Evolutionary conservation across 208 protist genomes (phyloP), one percentile per base, ranked within the genome.

Genomic region (Leishmania arabica): DNA sequence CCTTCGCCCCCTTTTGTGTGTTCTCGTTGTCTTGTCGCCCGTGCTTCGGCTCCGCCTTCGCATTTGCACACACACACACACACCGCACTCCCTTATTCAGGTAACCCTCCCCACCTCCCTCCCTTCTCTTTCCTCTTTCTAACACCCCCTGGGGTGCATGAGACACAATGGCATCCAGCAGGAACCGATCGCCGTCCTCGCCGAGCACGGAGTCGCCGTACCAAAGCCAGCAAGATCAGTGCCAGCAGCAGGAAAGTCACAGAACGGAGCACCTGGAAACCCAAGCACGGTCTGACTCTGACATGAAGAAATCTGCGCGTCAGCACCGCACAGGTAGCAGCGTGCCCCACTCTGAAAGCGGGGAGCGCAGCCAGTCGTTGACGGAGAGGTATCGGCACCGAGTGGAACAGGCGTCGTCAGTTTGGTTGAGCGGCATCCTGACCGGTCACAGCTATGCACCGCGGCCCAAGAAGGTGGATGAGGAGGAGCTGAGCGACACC

Each of bases 351-450:
- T 58, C 62, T 56, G 42, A 71, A 21, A 60, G 8, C 19, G 62
- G 19, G 42, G 34, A 31, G 34, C 76, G 76, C 60, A 88, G 83
- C 3, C 62, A 86, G 54, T 88, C 72, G 0, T 79, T 79, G 31
- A 80, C 79, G 1, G 85, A 88, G 74, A 74, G 73, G 77, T 87
- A 90, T 73, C 53, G 79, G 54, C 75, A 84, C 42, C 85, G 84
- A 40, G 69, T 80, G 8, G 51, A 51, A 6, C 31, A 83, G 71
- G 88, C 90, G 7, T 80, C 80, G 31, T 73, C 51, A n/a, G 88
- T 91, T 51, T 93, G 90, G 88, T 79, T 90, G 75, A 89, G 84
- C 40, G 90, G 90, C 17, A 79, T 89, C 64, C 83, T 93, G 62
- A 88, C 73, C 60, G 90, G 90, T 4, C 76, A 49, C 58, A 87